These are phyloP conservation scores for Castanea sativa DNA, from an alignment of 306 rosid species.

Conservation along the genomic window DNA sequence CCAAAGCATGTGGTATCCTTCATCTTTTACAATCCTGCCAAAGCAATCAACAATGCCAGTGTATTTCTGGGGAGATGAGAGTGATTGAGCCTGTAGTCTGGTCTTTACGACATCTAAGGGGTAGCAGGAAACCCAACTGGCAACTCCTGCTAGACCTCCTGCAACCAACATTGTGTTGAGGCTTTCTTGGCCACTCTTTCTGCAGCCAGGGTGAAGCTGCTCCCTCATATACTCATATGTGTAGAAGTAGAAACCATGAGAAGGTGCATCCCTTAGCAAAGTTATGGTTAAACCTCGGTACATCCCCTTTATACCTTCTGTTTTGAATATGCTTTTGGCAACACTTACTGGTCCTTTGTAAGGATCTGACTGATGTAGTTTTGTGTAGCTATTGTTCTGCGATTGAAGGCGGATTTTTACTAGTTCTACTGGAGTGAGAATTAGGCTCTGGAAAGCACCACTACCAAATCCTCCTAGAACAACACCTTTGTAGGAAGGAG, in stretches of 20 bases:
- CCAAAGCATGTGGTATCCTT: constrained; percentile 60
- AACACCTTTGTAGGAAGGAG: constrained; percentile 73
- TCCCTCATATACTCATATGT: constrained; percentile 77
- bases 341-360: constrained; percentile 49
- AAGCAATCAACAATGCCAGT: constrained; percentile 65
- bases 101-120: constrained; percentile 84
- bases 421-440: constrained; percentile 70
- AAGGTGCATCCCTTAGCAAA: constrained; percentile 63
- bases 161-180: constrained; percentile 62
- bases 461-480: constrained; percentile 70
- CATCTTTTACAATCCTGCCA: constrained; percentile 52
- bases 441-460: constrained; percentile 65
- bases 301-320: constrained; percentile 61
- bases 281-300: constrained; percentile 70
- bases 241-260: constrained; percentile 70
- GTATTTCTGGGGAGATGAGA: constrained; percentile 41
- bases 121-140: constrained; percentile 75
- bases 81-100: constrained; percentile 67
- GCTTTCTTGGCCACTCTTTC: constrained; percentile 58
- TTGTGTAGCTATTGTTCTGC: constrained; percentile 19
- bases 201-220: constrained; percentile 75
- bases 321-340: constrained; percentile 50
- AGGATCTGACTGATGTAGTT: constrained; percentile 15
- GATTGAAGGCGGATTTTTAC: constrained; percentile 73
- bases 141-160: constrained; percentile 85